Percentiles rank a stretch among this genome's conserved stretches.
Conservation (phyloP, 2,329 filamentous ascomycete genomes). For the Neocucurbitaria cava region DNA sequence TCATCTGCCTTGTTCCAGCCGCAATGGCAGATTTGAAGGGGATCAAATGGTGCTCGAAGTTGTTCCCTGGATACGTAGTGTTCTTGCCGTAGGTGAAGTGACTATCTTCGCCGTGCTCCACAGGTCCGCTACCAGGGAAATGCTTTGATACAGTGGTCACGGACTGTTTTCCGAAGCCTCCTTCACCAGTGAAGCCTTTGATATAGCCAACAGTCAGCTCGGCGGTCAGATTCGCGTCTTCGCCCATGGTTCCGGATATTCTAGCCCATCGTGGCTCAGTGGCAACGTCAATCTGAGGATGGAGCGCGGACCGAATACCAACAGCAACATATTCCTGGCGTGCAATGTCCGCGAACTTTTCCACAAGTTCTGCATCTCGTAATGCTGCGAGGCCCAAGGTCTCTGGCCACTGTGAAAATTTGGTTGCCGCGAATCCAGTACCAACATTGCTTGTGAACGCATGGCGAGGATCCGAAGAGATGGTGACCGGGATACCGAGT, state of each 20-base stretch:
- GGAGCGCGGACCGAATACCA: constrained; percentile 56
- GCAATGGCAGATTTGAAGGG: constrained; percentile 60
- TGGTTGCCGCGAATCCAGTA: constrained; percentile 52
- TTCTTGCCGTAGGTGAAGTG: constrained; percentile 63
- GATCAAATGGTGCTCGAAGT: constrained; percentile 59
- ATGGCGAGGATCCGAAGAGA: constrained; percentile 59
- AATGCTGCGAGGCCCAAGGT: constrained; percentile 59
- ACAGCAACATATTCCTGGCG: constrained; percentile 56
- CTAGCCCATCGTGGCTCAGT: constrained; percentile 62
- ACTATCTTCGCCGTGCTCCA: constrained; percentile 59
- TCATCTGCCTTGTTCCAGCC: constrained; percentile 59
- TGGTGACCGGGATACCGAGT: constrained; percentile 58
- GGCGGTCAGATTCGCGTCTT: constrained; percentile 54
- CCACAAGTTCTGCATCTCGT: constrained; percentile 53
- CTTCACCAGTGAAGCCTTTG: constrained; percentile 56
- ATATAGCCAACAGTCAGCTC: constrained; percentile 54
- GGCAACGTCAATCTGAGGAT: constrained; percentile 60
- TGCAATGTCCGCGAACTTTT: constrained; percentile 58
- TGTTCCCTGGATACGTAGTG: constrained; percentile 57
- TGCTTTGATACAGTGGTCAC: constrained; percentile 62
- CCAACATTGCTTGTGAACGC: constrained; percentile 54
- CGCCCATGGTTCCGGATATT: constrained; percentile 56
- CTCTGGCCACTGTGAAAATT: constrained; percentile 61
- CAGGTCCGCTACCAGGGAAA: constrained; percentile 60
- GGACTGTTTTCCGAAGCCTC: constrained; percentile 52